These are phyloP conservation scores for Anthostomella pinea DNA, from an alignment of 2,329 filamentous ascomycete genomes.

Conservation along the genomic window DNA sequence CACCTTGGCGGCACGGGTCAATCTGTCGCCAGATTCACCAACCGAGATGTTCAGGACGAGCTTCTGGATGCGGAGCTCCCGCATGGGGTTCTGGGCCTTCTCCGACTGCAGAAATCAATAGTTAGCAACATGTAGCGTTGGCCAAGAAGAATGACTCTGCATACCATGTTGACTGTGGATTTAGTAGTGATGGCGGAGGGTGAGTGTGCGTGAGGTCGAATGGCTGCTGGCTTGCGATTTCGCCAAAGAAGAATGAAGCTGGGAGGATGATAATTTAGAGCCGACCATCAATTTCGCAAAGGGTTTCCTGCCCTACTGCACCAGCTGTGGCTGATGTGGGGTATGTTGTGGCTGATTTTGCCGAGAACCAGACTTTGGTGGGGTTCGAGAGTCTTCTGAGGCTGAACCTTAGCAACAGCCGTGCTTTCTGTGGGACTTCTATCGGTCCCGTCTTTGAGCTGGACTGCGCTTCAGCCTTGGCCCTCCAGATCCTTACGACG, in stretches of 20 bases:
- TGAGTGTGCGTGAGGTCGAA: constrained; percentile 11
- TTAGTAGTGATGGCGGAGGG: constrained; percentile 26
- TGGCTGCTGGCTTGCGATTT: constrained; percentile 15
- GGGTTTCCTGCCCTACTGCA: constrained; percentile 30
- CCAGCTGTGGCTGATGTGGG: constrained; percentile 11
- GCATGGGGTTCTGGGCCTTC: constrained; percentile 97
- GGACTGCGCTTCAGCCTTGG: constrained; percentile 30
- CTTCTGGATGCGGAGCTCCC: constrained; percentile 83
- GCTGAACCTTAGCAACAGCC: constrained; percentile 4
- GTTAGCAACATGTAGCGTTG: constrained; percentile 21
- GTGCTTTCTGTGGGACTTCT: no score
- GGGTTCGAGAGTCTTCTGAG: constrained; percentile 19
- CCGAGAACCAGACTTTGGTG: constrained; percentile 12
- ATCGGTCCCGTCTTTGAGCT: no score
- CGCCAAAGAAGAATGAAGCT: constrained; percentile 8
- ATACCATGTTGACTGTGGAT: constrained; percentile 39
- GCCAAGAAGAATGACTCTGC: neutral
- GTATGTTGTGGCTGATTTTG: constrained; percentile 22
- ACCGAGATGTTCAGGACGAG: constrained; percentile 83
- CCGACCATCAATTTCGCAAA: constrained; percentile 19
- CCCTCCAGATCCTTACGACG: constrained; percentile 9
- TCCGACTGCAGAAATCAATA: constrained; percentile 56
- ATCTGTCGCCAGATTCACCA: constrained; percentile 99
- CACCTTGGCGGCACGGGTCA: constrained; percentile 99
- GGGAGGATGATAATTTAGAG: constrained; percentile 16